Conservation (phyloP, 2,329 filamentous ascomycete species). For the Biscogniauxia marginata region DNA sequence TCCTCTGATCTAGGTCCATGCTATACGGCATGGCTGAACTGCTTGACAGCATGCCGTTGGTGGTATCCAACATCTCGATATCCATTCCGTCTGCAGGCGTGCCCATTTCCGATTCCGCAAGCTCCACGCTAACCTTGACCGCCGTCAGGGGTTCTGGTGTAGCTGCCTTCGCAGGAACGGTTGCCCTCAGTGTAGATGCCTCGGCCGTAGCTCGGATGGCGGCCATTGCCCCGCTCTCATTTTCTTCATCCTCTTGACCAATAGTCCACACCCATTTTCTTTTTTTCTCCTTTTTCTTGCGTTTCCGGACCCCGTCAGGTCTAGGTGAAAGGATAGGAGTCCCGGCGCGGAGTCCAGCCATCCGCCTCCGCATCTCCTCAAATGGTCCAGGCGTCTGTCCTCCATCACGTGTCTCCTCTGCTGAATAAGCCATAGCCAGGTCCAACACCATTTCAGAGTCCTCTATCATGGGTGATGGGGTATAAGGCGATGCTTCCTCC, state of each 20-base stretch:
- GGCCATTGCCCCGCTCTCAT: slow-evolving; percentile 42
- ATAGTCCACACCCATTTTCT: slow-evolving; percentile 67
- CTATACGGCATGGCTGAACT: slow-evolving; percentile 29
- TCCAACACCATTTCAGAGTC: slow-evolving; percentile 47
- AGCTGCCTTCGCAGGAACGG: slow-evolving; percentile 12
- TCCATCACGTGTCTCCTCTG: slow-evolving; percentile 57
- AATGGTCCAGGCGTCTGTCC: slow-evolving; percentile 63
- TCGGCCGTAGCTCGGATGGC: slow-evolving; percentile 37
- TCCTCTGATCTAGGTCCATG: slow-evolving; percentile 37
- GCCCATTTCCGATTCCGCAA: slow-evolving; percentile 26
- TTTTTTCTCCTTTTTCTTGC: slow-evolving; percentile 58
- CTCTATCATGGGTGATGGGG: slow-evolving; percentile 36
- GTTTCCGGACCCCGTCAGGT: slow-evolving; percentile 49
- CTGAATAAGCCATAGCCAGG: slow-evolving; percentile 49
- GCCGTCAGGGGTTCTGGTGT: slow-evolving; percentile 23
- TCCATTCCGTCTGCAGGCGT: slow-evolving; percentile 32
- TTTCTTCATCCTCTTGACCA: slow-evolving; percentile 46
- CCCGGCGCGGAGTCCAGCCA: slow-evolving; percentile 47
- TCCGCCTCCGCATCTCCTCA: slow-evolving; percentile 60
- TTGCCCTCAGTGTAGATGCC: slow-evolving; percentile 15
- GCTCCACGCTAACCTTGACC: slow-evolving; percentile 38
- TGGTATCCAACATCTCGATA: slow-evolving; percentile 51
- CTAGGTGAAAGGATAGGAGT: slow-evolving; percentile 41
- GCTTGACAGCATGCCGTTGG: slow-evolving; percentile 39
- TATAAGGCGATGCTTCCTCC: slow-evolving; percentile 54